Percentiles rank a stretch among this genome's conserved stretches.
phyloP scores from a whole-genome alignment of 108 stramenopile genomes.

The Cylindrotheca closterium region DNA sequence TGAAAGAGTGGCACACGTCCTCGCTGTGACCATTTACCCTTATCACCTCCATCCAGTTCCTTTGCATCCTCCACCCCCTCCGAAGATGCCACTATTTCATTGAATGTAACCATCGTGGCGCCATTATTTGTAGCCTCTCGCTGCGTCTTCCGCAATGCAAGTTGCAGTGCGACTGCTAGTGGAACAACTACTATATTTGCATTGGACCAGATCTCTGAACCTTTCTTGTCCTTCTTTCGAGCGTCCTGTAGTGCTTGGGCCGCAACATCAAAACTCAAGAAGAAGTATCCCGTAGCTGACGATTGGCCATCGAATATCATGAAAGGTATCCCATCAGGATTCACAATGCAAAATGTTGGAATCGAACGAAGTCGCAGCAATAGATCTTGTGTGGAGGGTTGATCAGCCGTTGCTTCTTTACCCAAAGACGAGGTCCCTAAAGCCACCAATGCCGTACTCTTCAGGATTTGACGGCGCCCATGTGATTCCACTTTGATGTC shows the following conservation, averaged over 20 bases:
- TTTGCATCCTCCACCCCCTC: constrained; percentile 26
- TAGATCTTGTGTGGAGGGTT: constrained; percentile 6
- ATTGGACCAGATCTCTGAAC: constrained; percentile 13
- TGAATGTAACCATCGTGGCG: constrained; percentile 19
- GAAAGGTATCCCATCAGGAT: constrained; percentile 24
- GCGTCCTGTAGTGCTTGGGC: constrained; percentile 23
- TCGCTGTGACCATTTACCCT: constrained; percentile 26
- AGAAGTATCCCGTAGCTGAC: constrained; percentile 31
- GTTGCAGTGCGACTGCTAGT: constrained; percentile 23
- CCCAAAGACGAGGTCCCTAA: background rate
- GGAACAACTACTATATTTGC: constrained; percentile 29
- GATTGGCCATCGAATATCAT: constrained; percentile 27
- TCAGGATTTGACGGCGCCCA: background rate
- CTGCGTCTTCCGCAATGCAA: constrained; percentile 19
- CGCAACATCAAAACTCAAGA: constrained; percentile 18
- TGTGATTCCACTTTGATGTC: too few relatives aligned
- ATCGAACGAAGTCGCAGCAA: constrained; percentile 10
- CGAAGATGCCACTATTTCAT: constrained; percentile 20
- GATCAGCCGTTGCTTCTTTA: background rate
- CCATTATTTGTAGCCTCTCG: constrained; percentile 27
- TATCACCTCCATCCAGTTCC: constrained; percentile 6
- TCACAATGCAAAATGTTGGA: constrained; percentile 25
- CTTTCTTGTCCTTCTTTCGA: constrained; percentile 12
- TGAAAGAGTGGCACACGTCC: constrained; percentile 28
- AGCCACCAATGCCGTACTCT: background rate